Percentiles rank a stretch among this genome's conserved stretches.
Conservation (phyloP, 805 yeast species). For the Candida peoriensis region DNA sequence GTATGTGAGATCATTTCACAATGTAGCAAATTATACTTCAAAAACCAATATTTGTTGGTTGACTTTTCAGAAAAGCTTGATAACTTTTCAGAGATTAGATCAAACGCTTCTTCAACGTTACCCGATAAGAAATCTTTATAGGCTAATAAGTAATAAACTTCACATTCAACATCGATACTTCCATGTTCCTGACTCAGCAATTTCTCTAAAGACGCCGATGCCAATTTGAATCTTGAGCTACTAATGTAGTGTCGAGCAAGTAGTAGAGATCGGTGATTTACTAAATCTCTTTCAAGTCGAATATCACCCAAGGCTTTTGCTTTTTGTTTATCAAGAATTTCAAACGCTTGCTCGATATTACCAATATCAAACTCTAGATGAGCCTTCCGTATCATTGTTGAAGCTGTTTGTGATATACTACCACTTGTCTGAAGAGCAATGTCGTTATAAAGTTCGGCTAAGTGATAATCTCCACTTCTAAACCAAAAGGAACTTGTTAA, state of each 20-base stretch:
- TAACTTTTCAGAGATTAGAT: constrained; percentile 14
- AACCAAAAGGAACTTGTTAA: constrained; percentile 44
- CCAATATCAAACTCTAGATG: constrained; percentile 34
- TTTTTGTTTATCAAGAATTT: constrained; percentile 31
- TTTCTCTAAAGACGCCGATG: constrained; percentile 19
- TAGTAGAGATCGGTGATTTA: constrained; percentile 36
- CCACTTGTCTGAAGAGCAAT: constrained; percentile 39
- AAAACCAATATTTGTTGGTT: constrained; percentile 36
- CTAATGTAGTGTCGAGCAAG: constrained; percentile 28
- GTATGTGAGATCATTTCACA: constrained; percentile 37
- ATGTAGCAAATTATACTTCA: constrained; percentile 43
- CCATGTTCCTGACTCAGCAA: constrained; percentile 19
- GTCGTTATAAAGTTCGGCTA: constrained; percentile 44
- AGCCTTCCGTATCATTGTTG: constrained; percentile 36
- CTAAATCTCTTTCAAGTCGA: constrained; percentile 34
- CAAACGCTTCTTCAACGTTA: constrained; percentile 18
- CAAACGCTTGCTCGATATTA: constrained; percentile 35
- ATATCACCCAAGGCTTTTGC: constrained; percentile 11
- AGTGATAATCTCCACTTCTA: constrained; percentile 42
- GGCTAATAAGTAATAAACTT: constrained; percentile 21
- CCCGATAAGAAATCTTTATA: constrained; percentile 19
- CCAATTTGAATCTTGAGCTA: constrained; percentile 22
- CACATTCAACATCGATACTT: constrained; percentile 27
- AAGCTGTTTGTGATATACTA: constrained; percentile 32
- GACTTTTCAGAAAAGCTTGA: constrained; percentile 11